These are phyloP conservation scores for Arabidopsis arenosa DNA, from an alignment of 345 rosid species.

Conservation along the genomic window DNA sequence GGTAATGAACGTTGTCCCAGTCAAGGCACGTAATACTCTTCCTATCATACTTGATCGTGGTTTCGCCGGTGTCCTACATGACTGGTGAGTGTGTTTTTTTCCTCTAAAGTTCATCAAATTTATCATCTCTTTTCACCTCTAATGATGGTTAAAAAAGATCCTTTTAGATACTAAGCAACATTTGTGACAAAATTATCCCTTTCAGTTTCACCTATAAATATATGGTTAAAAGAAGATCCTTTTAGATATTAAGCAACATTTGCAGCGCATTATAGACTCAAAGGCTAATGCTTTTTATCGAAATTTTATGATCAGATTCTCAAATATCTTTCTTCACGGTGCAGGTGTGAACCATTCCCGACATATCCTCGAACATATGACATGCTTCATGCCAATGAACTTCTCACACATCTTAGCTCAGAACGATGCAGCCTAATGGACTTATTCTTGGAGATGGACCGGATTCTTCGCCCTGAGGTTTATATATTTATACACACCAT, in stretches of 20 bases:
- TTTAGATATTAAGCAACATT: neutral
- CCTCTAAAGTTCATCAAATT: neutral
- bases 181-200: neutral
- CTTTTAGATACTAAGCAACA: neutral
- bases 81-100: slow-evolving; percentile 66
- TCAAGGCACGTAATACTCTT: slow-evolving; percentile 72
- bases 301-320: neutral
- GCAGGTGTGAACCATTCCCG: slow-evolving; percentile 98
- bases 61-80: slow-evolving; percentile 88
- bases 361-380: slow-evolving; percentile 98
- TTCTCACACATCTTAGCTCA: slow-evolving; percentile 70
- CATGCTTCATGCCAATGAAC: slow-evolving; percentile 91
- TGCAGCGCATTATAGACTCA: neutral
- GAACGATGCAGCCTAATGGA: slow-evolving; percentile 78
- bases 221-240: neutral
- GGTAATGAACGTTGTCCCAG: slow-evolving; percentile 98
- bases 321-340: slow-evolving; percentile 6
- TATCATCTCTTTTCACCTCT: neutral
- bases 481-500: slow-evolving; percentile 6
- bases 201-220: neutral
- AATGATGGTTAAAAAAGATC: neutral
- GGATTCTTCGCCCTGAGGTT: slow-evolving; percentile 98
- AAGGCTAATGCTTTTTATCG: neutral
- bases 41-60: slow-evolving; percentile 91
- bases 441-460: slow-evolving; percentile 88